Evolutionary conservation across 2,329 filamentous ascomycete species (phyloP).

Genomic region (Passalora sequoiae): DNA sequence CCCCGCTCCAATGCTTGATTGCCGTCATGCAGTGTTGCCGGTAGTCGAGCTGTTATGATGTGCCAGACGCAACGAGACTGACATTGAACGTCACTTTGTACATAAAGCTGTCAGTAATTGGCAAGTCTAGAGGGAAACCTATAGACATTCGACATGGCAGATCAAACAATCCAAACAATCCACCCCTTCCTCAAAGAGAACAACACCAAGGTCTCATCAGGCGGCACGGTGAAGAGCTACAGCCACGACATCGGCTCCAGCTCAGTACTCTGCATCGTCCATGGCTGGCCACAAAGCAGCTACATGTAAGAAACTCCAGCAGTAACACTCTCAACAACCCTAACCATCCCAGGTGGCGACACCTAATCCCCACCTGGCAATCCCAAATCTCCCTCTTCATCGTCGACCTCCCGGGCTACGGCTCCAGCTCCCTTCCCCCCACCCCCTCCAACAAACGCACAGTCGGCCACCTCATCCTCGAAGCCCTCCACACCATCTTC

Average conservation of each 20-base stretch:
- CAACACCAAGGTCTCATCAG: conserved; percentile 26
- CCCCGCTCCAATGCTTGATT: too few species aligned
- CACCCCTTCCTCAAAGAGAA: conserved; percentile 29
- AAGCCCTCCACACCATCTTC: conserved; percentile 36
- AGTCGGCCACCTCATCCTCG: conserved; percentile 41
- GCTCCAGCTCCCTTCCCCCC: conserved; percentile 36
- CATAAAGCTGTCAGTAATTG: too few species aligned
- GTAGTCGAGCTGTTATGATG: too few species aligned
- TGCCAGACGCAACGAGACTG: too few species aligned
- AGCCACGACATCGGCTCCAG: conserved; percentile 31
- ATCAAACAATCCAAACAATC: conserved; percentile 26
- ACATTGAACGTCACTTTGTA: too few species aligned
- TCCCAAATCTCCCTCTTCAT: conserved; percentile 42
- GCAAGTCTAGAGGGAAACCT: too few species aligned
- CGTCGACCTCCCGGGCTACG: conserved; percentile 47
- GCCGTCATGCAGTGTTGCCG: too few species aligned
- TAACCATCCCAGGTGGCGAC: conserved; percentile 25
- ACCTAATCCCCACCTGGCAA: conserved; percentile 37
- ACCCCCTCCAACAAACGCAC: conserved; percentile 37
- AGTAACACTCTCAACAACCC: not conserved
- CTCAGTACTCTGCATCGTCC: conserved; percentile 41
- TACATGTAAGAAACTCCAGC: conserved; percentile 24
- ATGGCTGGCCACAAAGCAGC: conserved; percentile 45
- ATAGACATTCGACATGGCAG: conserved; percentile 26
- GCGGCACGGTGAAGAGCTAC: conserved; percentile 32